Evolutionary conservation across 2,329 filamentous ascomycete species (phyloP), one percentile per base, ranked within the genome.

Genomic region (Sporothrix globosa): DNA sequence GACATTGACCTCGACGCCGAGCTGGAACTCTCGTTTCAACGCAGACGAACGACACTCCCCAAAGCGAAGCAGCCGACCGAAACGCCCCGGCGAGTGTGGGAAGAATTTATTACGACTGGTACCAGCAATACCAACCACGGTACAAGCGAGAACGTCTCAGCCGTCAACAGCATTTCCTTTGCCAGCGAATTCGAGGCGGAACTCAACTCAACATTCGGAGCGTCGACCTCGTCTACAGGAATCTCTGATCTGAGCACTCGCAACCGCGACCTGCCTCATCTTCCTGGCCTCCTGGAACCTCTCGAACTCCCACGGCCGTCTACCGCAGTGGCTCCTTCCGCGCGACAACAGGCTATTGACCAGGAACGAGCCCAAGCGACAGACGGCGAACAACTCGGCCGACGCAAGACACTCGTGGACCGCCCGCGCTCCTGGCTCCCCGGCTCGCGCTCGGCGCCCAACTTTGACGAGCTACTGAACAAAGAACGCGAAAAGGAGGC

Each of bases 341-440:
- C 52, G 13, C 53, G 60, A n/a, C 66, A 66, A 21, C 41, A 50
- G 30, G 39, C 52, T 30, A 24, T 71, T 39, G 70, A 69, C 34
- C 44, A 48, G 9, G 63, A 66, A 34, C 52, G 41, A 10, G 58
- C 44, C 11, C 44, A 46, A 34, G 74, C 71, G 73, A 72, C 76
- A 68, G 70, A 71, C 73, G 73, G 74, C 69, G 73, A 76, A 74
- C 77, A 77, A 74, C 72, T 77, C 76, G 74, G 75, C 73, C 83
- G 82, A 77, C 83, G 81, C 74, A 82, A 78, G 72, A 83, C 84
- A 56, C 78, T 85, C 65, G 80, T 84, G 69, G 84, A 83, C 71
- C 81, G 83, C 69, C 83, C 83, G 4, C 82, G 83, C 70, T 84
- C 84, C 71, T 88, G 86, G 86, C 81, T 87, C 71, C 80, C 82